A percentile compares a stretch with the other conserved stretches of the same genome.
Conservation (phyloP, 768 basidiomycete genomes). For the Mycena polygramma region DNA sequence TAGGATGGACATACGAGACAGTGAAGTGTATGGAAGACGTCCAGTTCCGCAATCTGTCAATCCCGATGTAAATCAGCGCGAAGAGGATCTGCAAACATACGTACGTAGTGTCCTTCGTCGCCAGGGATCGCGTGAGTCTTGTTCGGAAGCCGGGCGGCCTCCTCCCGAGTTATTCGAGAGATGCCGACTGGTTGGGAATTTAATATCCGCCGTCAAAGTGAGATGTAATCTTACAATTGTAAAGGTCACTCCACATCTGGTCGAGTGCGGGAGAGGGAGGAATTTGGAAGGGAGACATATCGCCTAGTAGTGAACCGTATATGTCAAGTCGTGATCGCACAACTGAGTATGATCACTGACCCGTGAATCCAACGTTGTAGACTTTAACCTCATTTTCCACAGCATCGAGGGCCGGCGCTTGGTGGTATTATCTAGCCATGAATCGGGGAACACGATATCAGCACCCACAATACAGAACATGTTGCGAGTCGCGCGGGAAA, state of each 20-base stretch:
- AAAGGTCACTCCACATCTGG: slow-evolving; percentile 28
- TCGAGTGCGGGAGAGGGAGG: slow-evolving; percentile 10
- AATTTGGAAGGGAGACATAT: slow-evolving; percentile 30
- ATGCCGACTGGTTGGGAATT: not conserved
- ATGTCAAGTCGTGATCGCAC: not conserved
- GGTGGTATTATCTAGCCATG: not conserved
- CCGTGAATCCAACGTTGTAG: slow-evolving; percentile 17
- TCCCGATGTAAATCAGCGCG: no score
- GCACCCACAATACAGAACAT: slow-evolving; percentile 25
- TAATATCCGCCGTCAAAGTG: not conserved
- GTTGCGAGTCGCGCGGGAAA: not conserved
- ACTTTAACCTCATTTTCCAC: slow-evolving; percentile 33
- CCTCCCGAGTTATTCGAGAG: slow-evolving; percentile 22
- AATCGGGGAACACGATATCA: not conserved
- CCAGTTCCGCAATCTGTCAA: slow-evolving; percentile 31
- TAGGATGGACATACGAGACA: slow-evolving; percentile 17
- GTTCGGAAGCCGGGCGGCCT: slow-evolving; percentile 36
- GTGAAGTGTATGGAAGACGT: slow-evolving; percentile 33
- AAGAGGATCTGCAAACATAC: not conserved
- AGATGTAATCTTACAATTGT: slow-evolving; percentile 9
- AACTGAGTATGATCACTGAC: not conserved
- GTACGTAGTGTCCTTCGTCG: not conserved
- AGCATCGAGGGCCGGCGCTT: slow-evolving; percentile 24
- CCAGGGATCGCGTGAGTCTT: slow-evolving; percentile 34
- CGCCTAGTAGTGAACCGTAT: slow-evolving; percentile 8